Conservation (phyloP, 768 basidiomycete genomes). For the Suillus luteus region DNA sequence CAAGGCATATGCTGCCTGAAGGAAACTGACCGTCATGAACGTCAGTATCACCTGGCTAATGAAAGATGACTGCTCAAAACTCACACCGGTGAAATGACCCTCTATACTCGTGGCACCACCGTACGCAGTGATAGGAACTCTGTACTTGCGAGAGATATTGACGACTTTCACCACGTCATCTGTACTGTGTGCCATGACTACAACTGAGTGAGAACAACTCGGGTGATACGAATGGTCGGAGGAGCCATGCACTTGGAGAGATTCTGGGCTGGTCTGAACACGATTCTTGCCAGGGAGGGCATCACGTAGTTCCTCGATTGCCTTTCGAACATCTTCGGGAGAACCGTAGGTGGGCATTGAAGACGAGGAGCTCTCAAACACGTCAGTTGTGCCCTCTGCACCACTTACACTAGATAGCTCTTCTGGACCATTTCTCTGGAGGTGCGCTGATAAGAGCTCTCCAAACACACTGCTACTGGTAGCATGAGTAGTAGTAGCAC, state of each 20-base stretch:
- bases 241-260: conserved; percentile 58
- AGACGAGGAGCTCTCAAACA: conserved; percentile 7
- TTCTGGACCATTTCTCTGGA: conserved; percentile 6
- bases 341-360: conserved; percentile 44
- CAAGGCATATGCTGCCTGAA: conserved; percentile 67
- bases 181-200: conserved; percentile 64
- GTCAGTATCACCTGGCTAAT: neutral
- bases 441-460: conserved; percentile 11
- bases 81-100: conserved; percentile 79
- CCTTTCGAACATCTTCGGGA: conserved; percentile 45
- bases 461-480: neutral
- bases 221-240: conserved; percentile 73
- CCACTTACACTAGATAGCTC: neutral
- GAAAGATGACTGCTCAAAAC: conserved; percentile 18
- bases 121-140: conserved; percentile 78
- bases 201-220: conserved; percentile 54
- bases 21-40: conserved; percentile 30
- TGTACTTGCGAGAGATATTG: conserved; percentile 70
- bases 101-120: conserved; percentile 88
- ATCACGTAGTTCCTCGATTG: conserved; percentile 53
- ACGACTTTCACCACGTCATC: conserved; percentile 84
- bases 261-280: conserved; percentile 53
- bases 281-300: conserved; percentile 47
- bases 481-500: neutral
- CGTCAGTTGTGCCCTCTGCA: neutral